Conservation (phyloP, 2,329 filamentous ascomycete genomes). For the Mycosphaerella sp. region DNA sequence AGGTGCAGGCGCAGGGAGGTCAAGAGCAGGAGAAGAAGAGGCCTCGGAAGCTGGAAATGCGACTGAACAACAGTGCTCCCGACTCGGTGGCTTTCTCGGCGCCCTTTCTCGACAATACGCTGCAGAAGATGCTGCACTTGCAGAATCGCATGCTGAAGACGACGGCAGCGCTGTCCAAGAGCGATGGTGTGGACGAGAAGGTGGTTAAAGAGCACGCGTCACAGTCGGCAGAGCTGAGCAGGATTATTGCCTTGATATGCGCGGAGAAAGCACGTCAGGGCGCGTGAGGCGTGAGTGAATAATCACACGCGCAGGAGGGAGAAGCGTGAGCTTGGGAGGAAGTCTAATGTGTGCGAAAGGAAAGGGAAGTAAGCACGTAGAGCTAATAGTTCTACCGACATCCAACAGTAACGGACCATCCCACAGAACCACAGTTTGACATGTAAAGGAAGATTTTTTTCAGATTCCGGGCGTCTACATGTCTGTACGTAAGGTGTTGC, state of each 20-base stretch:
- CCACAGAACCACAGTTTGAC: no score
- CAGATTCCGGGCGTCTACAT: no score
- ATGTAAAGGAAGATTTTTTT: no score
- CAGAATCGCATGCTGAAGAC: constrained; percentile 47
- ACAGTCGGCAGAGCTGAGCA: constrained; percentile 44
- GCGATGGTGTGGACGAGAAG: constrained; percentile 41
- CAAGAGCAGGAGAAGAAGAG: constrained; percentile 34
- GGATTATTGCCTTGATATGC: constrained; percentile 48
- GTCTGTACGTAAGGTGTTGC: no score
- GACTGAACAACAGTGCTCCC: constrained; percentile 35
- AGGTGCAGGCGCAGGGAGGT: constrained; percentile 1
- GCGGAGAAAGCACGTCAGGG: constrained; percentile 48
- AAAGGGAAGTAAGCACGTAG: no score
- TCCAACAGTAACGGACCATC: no score
- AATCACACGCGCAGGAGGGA: neutral
- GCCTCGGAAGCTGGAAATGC: constrained; percentile 47
- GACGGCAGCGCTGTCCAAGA: constrained; percentile 42
- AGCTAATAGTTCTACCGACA: no score
- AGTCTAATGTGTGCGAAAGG: neutral
- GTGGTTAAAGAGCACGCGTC: constrained; percentile 46
- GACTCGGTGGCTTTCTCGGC: constrained; percentile 45
- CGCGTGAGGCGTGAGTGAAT: constrained; percentile 21
- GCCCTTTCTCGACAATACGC: constrained; percentile 48
- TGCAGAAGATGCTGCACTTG: constrained; percentile 45
- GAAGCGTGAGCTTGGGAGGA: neutral